phyloP scores from a whole-genome alignment of 2,329 filamentous ascomycete species.

The Phoma herbarum region DNA sequence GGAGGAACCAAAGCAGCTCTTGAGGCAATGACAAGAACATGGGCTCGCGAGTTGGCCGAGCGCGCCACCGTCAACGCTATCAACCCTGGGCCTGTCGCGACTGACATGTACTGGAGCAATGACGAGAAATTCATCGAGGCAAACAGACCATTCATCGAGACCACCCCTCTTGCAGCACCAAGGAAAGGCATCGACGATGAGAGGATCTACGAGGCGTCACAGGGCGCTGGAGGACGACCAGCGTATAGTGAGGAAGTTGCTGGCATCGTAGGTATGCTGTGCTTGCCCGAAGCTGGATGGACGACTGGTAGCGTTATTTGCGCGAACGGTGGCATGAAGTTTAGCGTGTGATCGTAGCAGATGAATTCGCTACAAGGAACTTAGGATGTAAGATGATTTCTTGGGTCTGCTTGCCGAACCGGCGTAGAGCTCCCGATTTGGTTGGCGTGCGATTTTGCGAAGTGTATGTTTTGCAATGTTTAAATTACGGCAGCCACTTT shows the following conservation, averaged over 20 bases:
- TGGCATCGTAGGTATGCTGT: slow-evolving; percentile 79
- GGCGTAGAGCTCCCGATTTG: not conserved
- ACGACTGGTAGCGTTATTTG: slow-evolving; percentile 81
- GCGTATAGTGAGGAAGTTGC: slow-evolving; percentile 77
- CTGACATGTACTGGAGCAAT: slow-evolving; percentile 69
- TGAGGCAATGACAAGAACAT: slow-evolving; percentile 74
- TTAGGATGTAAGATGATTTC: not conserved
- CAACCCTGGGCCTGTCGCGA: slow-evolving; percentile 71
- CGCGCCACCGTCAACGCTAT: slow-evolving; percentile 71
- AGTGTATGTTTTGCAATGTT: not conserved
- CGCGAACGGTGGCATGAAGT: slow-evolving; percentile 77
- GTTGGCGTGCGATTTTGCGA: not conserved
- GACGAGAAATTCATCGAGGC: slow-evolving; percentile 65
- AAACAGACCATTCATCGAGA: slow-evolving; percentile 69
- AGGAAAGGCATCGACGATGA: slow-evolving; percentile 69
- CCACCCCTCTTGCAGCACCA: slow-evolving; percentile 70
- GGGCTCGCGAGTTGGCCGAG: slow-evolving; percentile 70
- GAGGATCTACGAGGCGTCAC: slow-evolving; percentile 58
- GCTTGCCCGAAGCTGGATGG: slow-evolving; percentile 75
- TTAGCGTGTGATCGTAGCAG: slow-evolving; percentile 35
- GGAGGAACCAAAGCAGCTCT: slow-evolving; percentile 73
- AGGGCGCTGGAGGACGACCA: slow-evolving; percentile 60
- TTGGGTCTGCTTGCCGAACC: not conserved
- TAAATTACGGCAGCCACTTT: too few relatives aligned
- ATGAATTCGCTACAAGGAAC: not conserved